These are phyloP conservation scores for Lecanicillium sp. DNA, from an alignment of 2,329 filamentous ascomycete species.

Conservation along the genomic window DNA sequence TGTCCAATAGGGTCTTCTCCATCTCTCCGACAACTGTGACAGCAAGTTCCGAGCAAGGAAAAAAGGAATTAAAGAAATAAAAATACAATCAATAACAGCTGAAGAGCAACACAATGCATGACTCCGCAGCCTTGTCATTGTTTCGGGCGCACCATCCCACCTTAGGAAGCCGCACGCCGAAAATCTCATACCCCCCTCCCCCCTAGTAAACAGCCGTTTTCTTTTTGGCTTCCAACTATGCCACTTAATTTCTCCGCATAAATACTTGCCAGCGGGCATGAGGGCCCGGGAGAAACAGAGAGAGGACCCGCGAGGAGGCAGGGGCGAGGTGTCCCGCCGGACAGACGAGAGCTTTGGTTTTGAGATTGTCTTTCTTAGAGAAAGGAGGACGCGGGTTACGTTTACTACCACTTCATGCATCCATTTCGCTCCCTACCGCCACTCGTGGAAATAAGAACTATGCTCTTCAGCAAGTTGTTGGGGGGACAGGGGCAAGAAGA, in stretches of 20 bases:
- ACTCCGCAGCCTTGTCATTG: not conserved
- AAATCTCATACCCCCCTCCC: not conserved
- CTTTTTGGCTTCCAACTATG: not conserved
- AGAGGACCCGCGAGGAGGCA: not conserved
- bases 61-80: not conserved
- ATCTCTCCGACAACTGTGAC: not conserved
- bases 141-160: not conserved
- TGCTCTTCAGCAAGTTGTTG: too few relatives aligned
- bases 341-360: not conserved
- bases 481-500: too few relatives aligned
- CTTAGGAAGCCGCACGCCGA: not conserved
- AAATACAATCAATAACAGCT: not conserved
- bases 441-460: too few relatives aligned
- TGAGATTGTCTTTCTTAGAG: not conserved
- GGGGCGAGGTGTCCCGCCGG: not conserved
- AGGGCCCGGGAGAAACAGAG: not conserved
- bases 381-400: not conserved
- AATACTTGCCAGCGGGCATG: not conserved
- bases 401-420: too few relatives aligned
- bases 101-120: not conserved
- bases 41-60: too few relatives aligned
- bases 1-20: not conserved
- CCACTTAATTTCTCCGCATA: not conserved
- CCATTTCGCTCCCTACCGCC: too few relatives aligned
- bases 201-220: not conserved